These are phyloP conservation scores for Oryza glumipatula DNA, from an alignment of 176 grass and related monocot genomes.

Conservation along the genomic window DNA sequence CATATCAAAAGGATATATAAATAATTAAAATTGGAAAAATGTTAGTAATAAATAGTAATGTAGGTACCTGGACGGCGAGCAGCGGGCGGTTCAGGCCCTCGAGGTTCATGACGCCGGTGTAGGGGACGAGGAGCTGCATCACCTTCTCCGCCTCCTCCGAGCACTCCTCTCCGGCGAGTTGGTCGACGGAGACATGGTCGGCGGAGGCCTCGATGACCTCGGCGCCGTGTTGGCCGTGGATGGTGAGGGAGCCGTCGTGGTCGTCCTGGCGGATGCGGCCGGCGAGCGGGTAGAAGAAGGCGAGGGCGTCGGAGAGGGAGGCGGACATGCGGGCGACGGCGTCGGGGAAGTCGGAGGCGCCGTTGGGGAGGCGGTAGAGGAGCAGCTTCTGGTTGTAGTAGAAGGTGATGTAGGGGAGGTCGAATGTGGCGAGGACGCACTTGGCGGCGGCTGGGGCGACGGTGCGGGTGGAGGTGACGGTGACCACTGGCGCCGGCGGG, in stretches of 20 bases:
- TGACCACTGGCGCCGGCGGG: constrained; percentile 8
- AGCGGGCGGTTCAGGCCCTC: constrained; percentile 81
- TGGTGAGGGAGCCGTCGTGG: constrained; percentile 52
- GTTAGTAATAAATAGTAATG: no score
- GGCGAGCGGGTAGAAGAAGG: constrained; percentile 76
- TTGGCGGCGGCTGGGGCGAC: constrained; percentile 57
- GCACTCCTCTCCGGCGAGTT: constrained; percentile 52
- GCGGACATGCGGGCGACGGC: constrained; percentile 56
- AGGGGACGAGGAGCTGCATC: constrained; percentile 79
- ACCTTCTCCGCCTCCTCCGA: constrained; percentile 44
- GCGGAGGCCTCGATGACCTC: constrained; percentile 79
- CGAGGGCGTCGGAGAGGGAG: constrained; percentile 67
- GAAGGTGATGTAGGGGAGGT: constrained; percentile 98
- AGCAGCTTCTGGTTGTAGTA: constrained; percentile 99
- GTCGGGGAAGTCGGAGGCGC: constrained; percentile 57
- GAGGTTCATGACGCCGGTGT: constrained; percentile 98
- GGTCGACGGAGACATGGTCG: constrained; percentile 58
- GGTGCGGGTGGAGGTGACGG: constrained; percentile 35
- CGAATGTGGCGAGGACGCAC: constrained; percentile 75
- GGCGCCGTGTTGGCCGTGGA: constrained; percentile 49
- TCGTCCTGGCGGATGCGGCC: constrained; percentile 74
- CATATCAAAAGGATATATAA: no score
- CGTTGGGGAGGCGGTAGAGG: constrained; percentile 60
- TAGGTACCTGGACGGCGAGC: constrained; percentile 76
- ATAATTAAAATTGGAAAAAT: no score